A percentile compares a stretch with the other conserved stretches of the same genome.
Conservation (phyloP, 768 basidiomycete genomes). For the Suillus decipiens region DNA sequence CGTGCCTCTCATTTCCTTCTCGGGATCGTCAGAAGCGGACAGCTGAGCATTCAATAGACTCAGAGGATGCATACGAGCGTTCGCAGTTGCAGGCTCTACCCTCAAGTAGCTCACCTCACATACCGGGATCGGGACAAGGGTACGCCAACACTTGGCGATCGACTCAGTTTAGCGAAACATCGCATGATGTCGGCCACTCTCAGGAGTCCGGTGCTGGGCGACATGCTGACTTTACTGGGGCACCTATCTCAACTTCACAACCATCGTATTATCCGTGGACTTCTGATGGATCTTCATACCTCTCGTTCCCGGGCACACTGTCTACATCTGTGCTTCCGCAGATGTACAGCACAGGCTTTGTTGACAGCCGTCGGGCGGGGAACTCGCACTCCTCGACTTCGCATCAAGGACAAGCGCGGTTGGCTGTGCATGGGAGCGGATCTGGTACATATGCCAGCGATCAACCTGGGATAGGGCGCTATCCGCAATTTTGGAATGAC, state of each 20-base stretch:
- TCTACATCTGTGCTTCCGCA: conserved; percentile 77
- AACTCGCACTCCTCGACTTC: conserved; percentile 16
- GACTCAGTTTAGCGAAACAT: conserved; percentile 21
- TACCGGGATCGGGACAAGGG: conserved; percentile 16
- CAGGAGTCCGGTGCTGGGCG: conserved; percentile 9
- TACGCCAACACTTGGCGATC: conserved; percentile 34
- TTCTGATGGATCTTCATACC: conserved; percentile 31
- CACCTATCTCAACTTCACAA: conserved; percentile 15
- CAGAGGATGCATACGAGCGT: conserved; percentile 31
- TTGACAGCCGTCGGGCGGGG: conserved; percentile 46
- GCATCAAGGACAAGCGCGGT: conserved; percentile 21
- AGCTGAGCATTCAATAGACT: conserved; percentile 52
- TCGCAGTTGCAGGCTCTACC: conserved; percentile 19
- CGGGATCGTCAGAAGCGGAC: conserved; percentile 57
- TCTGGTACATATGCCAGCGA: conserved; percentile 21
- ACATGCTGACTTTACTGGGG: conserved; percentile 13
- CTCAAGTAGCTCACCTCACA: conserved; percentile 3
- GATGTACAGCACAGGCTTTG: conserved; percentile 71
- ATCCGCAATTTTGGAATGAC: conserved; percentile 59
- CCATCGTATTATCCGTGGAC: conserved; percentile 52
- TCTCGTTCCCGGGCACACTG: conserved; percentile 46
- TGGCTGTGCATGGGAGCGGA: conserved; percentile 17
- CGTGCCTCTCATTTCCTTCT: conserved; percentile 7
- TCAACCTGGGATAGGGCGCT: conserved; percentile 31
- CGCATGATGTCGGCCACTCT: conserved; percentile 2